A percentile compares a stretch with the other conserved stretches of the same genome.
These are phyloP conservation scores for Nymphaea thermarum DNA, from an alignment of 164 flowering plant genomes.

Conservation along the genomic window DNA sequence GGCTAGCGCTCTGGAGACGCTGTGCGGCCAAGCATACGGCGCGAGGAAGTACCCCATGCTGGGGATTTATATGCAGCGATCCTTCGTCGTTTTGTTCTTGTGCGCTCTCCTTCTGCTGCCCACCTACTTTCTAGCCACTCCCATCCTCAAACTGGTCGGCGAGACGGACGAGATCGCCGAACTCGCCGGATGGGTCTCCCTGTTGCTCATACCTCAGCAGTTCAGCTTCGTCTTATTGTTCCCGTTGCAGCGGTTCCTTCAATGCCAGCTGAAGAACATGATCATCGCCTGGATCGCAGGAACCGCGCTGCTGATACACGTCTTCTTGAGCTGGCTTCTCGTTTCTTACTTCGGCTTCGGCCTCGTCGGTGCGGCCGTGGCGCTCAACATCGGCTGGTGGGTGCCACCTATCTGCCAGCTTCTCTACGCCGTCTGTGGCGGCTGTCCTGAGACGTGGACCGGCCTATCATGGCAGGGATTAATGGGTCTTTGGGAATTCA, in stretches of 20 bases:
- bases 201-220: constrained; percentile 37
- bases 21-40: constrained; percentile 85
- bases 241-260: constrained; percentile 40
- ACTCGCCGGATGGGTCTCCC: constrained; percentile 28
- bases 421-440: constrained; percentile 23
- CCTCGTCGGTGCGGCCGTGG: constrained; percentile 23
- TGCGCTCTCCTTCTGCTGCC: constrained; percentile 41
- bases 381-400: constrained; percentile 45
- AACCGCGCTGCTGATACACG: constrained; percentile 21
- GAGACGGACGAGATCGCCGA: constrained; percentile 55
- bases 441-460: constrained; percentile 41
- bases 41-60: constrained; percentile 55
- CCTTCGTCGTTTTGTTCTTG: constrained; percentile 61
- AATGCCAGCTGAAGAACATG: constrained; percentile 34
- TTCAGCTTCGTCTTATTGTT: constrained; percentile 37
- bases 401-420: constrained; percentile 20
- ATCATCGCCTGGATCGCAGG: constrained; percentile 29
- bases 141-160: constrained; percentile 44
- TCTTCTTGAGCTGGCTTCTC: constrained; percentile 29
- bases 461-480: constrained; percentile 40
- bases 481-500: constrained; percentile 24
- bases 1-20: constrained; percentile 83
- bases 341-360: constrained; percentile 25
- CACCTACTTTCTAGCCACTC: constrained; percentile 48
- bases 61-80: constrained; percentile 76